phyloP scores from a whole-genome alignment of 2,329 filamentous ascomycete genomes.

The Nigrograna mackinnonii region DNA sequence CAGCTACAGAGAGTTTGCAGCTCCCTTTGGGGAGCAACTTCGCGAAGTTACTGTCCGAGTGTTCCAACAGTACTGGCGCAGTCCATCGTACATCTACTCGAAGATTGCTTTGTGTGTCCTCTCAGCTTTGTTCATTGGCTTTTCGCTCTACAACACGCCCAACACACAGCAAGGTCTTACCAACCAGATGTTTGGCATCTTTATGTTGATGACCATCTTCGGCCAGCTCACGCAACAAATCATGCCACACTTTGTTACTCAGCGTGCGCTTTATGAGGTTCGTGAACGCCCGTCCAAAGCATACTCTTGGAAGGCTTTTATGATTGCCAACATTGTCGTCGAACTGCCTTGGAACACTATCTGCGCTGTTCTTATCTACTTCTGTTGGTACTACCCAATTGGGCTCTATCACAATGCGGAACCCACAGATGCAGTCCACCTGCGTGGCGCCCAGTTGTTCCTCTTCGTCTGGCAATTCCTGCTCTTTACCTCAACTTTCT shows the following conservation, averaged over 20 bases:
- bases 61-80: constrained; percentile 92
- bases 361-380: constrained; percentile 75
- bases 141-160: constrained; percentile 75
- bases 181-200: constrained; percentile 85
- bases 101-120: constrained; percentile 71
- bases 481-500: constrained; percentile 80
- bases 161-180: constrained; percentile 78
- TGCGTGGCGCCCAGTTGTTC: constrained; percentile 80
- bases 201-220: constrained; percentile 81
- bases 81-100: constrained; percentile 85
- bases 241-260: constrained; percentile 84
- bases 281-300: constrained; percentile 83
- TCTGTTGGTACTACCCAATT: constrained; percentile 85
- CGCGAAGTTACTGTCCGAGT: constrained; percentile 71
- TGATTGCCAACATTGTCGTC: constrained; percentile 80
- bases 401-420: constrained; percentile 74
- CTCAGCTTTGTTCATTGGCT: constrained; percentile 76
- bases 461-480: constrained; percentile 76
- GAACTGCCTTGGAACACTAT: constrained; percentile 85
- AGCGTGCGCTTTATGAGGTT: constrained; percentile 81
- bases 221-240: constrained; percentile 78
- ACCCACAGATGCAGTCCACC: constrained; percentile 61
- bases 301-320: constrained; percentile 84
- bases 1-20: constrained; percentile 77
- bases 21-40: constrained; percentile 71